Evolutionary conservation across 1,284 basidiomycete species (phyloP).

Genomic region (Heimioporus punctisporus): DNA sequence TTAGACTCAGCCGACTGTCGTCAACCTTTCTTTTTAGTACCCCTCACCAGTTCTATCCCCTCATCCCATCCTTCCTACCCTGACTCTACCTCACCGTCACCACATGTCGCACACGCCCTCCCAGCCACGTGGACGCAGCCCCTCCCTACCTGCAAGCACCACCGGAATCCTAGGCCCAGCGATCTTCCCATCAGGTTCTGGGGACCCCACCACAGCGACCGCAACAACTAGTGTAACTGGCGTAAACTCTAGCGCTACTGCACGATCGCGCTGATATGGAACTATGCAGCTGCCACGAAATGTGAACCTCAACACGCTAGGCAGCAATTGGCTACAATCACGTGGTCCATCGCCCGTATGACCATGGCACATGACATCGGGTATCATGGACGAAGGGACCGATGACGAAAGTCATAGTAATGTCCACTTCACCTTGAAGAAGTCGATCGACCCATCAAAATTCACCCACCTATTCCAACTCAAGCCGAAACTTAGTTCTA

Average conservation of each 20-base stretch:
- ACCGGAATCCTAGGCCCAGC: neutral
- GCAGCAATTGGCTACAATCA: neutral
- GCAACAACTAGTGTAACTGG: neutral
- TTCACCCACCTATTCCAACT: conserved; percentile 1
- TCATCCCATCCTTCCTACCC: no score
- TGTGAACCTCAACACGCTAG: neutral
- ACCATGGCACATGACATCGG: neutral
- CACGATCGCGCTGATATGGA: neutral
- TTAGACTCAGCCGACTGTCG: no score
- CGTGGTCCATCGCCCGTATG: neutral
- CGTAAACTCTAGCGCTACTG: no score
- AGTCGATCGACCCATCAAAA: conserved; percentile 7
- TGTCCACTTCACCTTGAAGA: neutral
- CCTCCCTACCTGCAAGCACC: no score
- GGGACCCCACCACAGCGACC: neutral
- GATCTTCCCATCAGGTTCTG: neutral
- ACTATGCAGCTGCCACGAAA: neutral
- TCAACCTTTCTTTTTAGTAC: no score
- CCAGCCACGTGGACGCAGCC: neutral
- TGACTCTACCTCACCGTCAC: no score
- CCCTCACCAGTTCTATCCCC: no score
- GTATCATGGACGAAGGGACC: neutral
- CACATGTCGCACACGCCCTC: no score
- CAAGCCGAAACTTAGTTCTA: neutral
- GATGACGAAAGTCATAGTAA: neutral